Base-by-base conservation (phyloP, 768 basidiomycete species). In the Russula olivacea region DNA sequence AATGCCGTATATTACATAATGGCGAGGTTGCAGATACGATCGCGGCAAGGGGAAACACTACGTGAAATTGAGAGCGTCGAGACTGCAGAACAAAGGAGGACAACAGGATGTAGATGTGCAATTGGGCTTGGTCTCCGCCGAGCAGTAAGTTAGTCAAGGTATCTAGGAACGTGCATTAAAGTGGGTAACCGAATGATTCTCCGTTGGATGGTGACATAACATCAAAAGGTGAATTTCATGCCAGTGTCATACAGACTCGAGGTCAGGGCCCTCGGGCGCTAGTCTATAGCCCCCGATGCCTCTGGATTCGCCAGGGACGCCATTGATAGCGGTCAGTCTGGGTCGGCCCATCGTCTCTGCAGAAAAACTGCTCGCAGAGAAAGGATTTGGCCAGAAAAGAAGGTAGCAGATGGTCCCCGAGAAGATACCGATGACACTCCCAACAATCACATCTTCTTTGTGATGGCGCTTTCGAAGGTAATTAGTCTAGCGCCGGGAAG, bases 371-470 rank as follows among this genome's bases (percentile, higher is more conserved):
- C 66, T 67, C n/a, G 64, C 65, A 48, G 77, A 73, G 69, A 87
- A 83, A 2, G 86, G 86, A 63, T 74, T 85, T 49, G 83, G 84
- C 84, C 85, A 88, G 71, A 85, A 88, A 40, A 83, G 78, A 61
- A 80, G 75, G 70, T 85, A 87, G 68, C 77, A 78, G 59, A 80
- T 70, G 11, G 73, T 71, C 15, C 82, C 80, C 17, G 78, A 80
- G 34, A 79, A 34, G 8, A 80, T 75, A 38, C 87, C 87, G 53
- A 88, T 81, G 25, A 81, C 65, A 61, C 81, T 79, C 28, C 87
- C 87, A 10, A 81, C 82, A 58, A 87, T 79, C 15, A 87, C 81
- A 69, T 88, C 87, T 72, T 86, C 86, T 71, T 81, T 83, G 71
- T 86, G 84, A 70, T 88, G 86, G 67, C 81, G 74, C 86, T 87